These are phyloP conservation scores for Cladophialophora yegresii DNA, from an alignment of 2,329 filamentous ascomycete species.

Conservation along the genomic window DNA sequence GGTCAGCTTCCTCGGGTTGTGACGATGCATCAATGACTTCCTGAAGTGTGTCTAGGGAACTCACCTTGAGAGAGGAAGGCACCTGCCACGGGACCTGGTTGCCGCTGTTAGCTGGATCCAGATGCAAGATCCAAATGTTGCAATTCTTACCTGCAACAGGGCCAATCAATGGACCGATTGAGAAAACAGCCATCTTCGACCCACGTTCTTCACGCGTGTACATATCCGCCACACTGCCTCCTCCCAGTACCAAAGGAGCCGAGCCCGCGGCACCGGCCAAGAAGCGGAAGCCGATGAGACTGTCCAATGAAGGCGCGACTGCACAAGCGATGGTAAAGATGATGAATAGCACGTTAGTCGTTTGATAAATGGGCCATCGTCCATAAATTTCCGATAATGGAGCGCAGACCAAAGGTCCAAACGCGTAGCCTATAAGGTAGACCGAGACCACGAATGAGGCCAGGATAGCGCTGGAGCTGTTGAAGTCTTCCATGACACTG, in stretches of 20 bases:
- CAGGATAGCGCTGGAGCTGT: conserved; percentile 46
- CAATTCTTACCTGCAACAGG: conserved; percentile 48
- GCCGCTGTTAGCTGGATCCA: neutral
- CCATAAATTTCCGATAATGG: conserved; percentile 61
- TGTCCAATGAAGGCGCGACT: conserved; percentile 53
- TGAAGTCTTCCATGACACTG: conserved; percentile 57
- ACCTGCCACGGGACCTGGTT: conserved; percentile 55
- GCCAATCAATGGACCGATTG: conserved; percentile 34
- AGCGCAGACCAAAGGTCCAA: conserved; percentile 56
- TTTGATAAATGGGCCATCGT: conserved; percentile 56
- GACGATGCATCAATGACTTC: neutral
- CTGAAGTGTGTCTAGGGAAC: neutral
- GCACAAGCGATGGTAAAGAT: conserved; percentile 64
- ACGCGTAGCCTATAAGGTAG: conserved; percentile 56
- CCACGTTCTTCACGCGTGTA: conserved; percentile 33
- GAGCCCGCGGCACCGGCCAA: conserved; percentile 61
- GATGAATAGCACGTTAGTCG: conserved; percentile 58
- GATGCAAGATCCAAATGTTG: neutral
- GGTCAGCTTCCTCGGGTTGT: neutral
- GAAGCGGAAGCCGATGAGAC: conserved; percentile 62
- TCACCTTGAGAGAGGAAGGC: conserved; percentile 57
- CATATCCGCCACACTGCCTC: conserved; percentile 43
- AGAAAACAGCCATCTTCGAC: conserved; percentile 32
- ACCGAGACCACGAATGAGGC: conserved; percentile 56
- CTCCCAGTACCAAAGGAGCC: conserved; percentile 55